Base-by-base conservation (phyloP, 2,329 filamentous ascomycete species). In the Simplicillium aogashimaense region DNA sequence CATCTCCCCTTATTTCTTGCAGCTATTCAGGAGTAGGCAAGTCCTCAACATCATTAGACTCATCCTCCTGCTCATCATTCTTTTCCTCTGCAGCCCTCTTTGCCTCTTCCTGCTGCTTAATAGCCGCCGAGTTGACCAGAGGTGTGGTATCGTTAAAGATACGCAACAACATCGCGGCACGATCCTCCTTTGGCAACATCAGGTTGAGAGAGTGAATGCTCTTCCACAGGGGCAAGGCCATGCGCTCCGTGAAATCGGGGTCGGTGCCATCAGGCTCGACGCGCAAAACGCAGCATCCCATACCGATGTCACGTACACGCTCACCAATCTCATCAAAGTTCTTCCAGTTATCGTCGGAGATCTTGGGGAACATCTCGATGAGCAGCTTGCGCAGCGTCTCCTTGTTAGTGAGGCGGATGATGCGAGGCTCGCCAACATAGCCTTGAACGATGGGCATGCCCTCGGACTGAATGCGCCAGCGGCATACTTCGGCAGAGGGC, bases 181-280 rank as follows among this genome's bases (percentile, higher is more conserved):
- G 78, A 49, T 98, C 92, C 60, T 98, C 92, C 68, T 98, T 98
- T 37, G 92, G 90, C 55, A 98, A 71, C 92, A 98, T 98, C 40
- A 98, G 76, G 60, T 98, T 98, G 43, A 97, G 72, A 15, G 84
- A 90, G 51, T 89, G 81, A 45, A 94, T 76, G 57, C 88, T 94
- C 64, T 94, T 83, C 92, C 92, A 98, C 20, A 98, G 68, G 3
- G 92, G 92, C 14, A 98, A 72, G 2, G 90, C 85, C 77, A 95
- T 87, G 18, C 77, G 71, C 66, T 97, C 90, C 17, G 65, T 60
- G 45, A 80, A 81, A 35, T 72, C 69, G 8, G 66, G 60, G 43
- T 76, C 69, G n/a, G 60, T 67, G 31, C 77, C 81, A 41, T 79
- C 81, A 18, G 86, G 81, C 65, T 92, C 85, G 35, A 97, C 72